Evolutionary conservation across 2,329 filamentous ascomycete genomes (phyloP).

Genomic region (Pseudogymnoascus sp.): DNA sequence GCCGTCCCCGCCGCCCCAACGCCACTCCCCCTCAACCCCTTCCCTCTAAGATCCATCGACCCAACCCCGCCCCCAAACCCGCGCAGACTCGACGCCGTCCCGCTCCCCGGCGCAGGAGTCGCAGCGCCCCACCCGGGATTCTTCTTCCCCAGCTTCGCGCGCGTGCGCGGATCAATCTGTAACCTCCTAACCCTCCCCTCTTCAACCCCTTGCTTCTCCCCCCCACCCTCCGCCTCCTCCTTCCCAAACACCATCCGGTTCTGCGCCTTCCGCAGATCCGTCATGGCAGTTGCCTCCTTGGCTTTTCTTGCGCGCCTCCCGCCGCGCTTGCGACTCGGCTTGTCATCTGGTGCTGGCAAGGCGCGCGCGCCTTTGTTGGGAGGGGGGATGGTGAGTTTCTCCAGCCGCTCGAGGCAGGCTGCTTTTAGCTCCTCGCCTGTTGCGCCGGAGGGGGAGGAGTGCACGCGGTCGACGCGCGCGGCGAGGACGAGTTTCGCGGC

Average conservation of each 20-base stretch:
- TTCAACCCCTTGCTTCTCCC: slow-evolving; percentile 72
- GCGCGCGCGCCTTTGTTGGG: slow-evolving; percentile 83
- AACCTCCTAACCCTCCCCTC: slow-evolving; percentile 82
- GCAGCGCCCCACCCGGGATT: slow-evolving; percentile 87
- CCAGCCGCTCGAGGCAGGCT: slow-evolving; percentile 75
- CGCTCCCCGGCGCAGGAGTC: slow-evolving; percentile 46
- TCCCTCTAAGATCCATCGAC: slow-evolving; percentile 64
- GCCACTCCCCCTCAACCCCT: slow-evolving; percentile 72
- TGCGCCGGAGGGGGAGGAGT: slow-evolving; percentile 72
- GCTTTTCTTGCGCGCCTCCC: slow-evolving; percentile 84
- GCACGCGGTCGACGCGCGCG: slow-evolving; percentile 79
- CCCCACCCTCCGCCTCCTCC: slow-evolving; percentile 87
- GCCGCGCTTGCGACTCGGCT: slow-evolving; percentile 85
- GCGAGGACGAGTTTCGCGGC: slow-evolving; percentile 91
- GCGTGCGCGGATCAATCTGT: slow-evolving; percentile 87
- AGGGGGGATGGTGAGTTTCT: slow-evolving; percentile 87
- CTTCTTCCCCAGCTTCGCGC: slow-evolving; percentile 88
- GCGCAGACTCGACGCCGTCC: slow-evolving; percentile 72
- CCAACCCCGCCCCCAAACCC: slow-evolving; percentile 62
- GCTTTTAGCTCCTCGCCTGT: slow-evolving; percentile 75
- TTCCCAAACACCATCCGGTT: slow-evolving; percentile 95
- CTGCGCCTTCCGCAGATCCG: slow-evolving; percentile 88
- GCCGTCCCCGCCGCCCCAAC: slow-evolving; percentile 74
- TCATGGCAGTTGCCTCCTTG: slow-evolving; percentile 96
- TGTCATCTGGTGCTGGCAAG: slow-evolving; percentile 88